Percentiles rank a stretch among this genome's conserved stretches.
Evolutionary conservation across 2,329 filamentous ascomycete species (phyloP).

Genomic region (Aspergillus neotritici): DNA sequence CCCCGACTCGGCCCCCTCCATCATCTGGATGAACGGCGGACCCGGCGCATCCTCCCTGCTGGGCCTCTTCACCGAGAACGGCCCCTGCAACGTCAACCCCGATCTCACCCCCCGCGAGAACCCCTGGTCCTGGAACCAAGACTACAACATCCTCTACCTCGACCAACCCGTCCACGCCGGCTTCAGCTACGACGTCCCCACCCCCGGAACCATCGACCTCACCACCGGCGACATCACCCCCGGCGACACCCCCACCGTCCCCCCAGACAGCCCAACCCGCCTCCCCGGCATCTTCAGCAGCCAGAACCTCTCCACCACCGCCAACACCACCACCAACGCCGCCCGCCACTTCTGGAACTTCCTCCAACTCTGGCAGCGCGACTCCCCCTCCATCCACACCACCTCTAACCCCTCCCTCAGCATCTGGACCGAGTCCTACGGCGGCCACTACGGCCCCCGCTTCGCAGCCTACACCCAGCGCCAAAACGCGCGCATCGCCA

Average conservation of each 20-base stretch:
- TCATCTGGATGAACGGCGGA: constrained; percentile 50
- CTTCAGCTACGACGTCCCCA: constrained; percentile 49
- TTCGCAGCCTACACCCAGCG: constrained; percentile 38
- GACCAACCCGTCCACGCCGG: constrained; percentile 60
- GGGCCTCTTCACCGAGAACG: constrained; percentile 48
- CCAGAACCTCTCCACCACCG: constrained; percentile 38
- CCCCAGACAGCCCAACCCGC: constrained; percentile 49
- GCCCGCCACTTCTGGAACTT: constrained; percentile 56
- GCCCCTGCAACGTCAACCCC: constrained; percentile 34
- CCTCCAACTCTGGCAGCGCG: constrained; percentile 56
- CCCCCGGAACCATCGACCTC: constrained; percentile 37
- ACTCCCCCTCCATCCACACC: constrained; percentile 58
- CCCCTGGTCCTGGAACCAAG: constrained; percentile 5
- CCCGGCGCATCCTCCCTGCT: constrained; percentile 50
- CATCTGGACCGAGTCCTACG: constrained; percentile 44
- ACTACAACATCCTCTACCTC: constrained; percentile 60
- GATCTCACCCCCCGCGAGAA: neutral
- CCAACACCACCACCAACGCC: constrained; percentile 49
- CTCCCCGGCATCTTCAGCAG: constrained; percentile 50
- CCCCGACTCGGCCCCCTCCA: constrained; percentile 44
- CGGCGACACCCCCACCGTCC: constrained; percentile 21
- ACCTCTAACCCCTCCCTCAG: constrained; percentile 41
- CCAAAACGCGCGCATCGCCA: constrained; percentile 38
- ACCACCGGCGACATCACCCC: constrained; percentile 19
- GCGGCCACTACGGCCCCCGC: constrained; percentile 41